Evolutionary conservation across 2,329 filamentous ascomycete species (phyloP), one percentile per base, ranked within the genome.

Genomic region (Orbilia oligospora): DNA sequence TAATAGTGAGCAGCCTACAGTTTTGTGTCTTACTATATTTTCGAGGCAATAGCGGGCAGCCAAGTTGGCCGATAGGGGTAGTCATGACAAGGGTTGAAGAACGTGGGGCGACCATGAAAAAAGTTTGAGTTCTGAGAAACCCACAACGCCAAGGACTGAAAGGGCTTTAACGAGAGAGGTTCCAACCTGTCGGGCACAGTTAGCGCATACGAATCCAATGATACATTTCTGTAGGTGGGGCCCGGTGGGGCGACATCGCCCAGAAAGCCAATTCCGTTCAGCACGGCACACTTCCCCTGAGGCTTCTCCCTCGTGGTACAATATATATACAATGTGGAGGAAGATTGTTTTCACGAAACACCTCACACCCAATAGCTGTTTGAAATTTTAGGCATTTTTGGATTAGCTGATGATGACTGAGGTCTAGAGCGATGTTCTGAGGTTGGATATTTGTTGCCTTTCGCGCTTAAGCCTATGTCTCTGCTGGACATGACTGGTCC

Each of bases 161-260:
- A 71, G 41, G 61, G 16, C 51, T 18, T 78, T 78, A 72, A 72
- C 75, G 75, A 78, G 68, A 78, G 68, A 55, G 68, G 68, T 64
- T 69, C 75, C 75, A 78, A 65, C 56, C 68, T 61, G 53, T 78
- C 68, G 75, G 73, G 75, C 58, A 48, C 48, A 20, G 53, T 12
- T 36, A 53, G 66, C 66, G 63, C 63, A 68, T 48, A 46, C 44
- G 38, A 55, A 78, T 56, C 75, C 75, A 78, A 78, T 78, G 63
- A 53, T 65, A 58, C 55, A 70, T 4, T 18, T 61, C 36, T 61
- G 5, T 12, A 16, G 1, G 67, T 70, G 65, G 58, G 58, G 30
- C 36, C 48, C 36, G 16, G 33, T 66, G 66, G 72, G 66, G 56
- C 49, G 3, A 65, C 46, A 69, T 36, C 56, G 27, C 33, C 44